Conservation (phyloP, 2,329 filamentous ascomycete genomes). For the Colletotrichum australisinense region DNA sequence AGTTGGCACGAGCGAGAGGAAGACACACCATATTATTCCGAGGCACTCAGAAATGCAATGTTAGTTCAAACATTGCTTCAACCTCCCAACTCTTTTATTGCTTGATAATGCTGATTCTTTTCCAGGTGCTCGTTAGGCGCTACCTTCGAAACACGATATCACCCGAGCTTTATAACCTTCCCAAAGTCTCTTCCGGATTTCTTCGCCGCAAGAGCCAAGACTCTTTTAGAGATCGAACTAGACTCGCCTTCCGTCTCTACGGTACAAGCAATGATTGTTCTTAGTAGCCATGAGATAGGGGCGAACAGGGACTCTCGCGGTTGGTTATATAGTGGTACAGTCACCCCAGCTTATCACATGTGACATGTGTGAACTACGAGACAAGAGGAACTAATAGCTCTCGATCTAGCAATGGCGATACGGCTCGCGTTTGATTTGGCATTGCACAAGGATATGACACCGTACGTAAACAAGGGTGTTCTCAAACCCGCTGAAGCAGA, state of each 20-base stretch:
- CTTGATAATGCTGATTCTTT: not conserved
- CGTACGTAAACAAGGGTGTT: slow-evolving; percentile 39
- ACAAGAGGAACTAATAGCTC: slow-evolving; percentile 19
- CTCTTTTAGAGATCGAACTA: slow-evolving; percentile 41
- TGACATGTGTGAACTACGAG: not conserved
- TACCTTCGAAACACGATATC: slow-evolving; percentile 54
- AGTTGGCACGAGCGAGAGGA: slow-evolving; percentile 25
- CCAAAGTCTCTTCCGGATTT: slow-evolving; percentile 48
- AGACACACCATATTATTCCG: slow-evolving; percentile 43
- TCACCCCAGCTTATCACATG: not conserved
- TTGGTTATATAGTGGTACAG: slow-evolving; percentile 42
- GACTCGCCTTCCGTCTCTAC: slow-evolving; percentile 42
- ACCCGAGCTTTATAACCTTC: slow-evolving; percentile 48
- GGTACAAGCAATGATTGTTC: slow-evolving; percentile 41
- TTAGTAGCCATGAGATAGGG: slow-evolving; percentile 42
- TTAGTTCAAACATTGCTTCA: slow-evolving; percentile 12
- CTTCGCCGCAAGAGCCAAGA: slow-evolving; percentile 42
- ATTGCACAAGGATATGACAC: slow-evolving; percentile 41
- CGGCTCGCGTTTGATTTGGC: slow-evolving; percentile 42
- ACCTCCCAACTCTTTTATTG: not conserved
- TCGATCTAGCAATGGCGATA: slow-evolving; percentile 44
- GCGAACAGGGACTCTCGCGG: slow-evolving; percentile 42
- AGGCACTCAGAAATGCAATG: slow-evolving; percentile 43
- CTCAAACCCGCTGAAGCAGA: slow-evolving; percentile 41
- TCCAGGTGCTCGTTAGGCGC: slow-evolving; percentile 53